Evolutionary conservation across 2,329 filamentous ascomycete genomes (phyloP), one percentile per base, ranked within the genome.

Genomic region (Cordyceps tenuipes): DNA sequence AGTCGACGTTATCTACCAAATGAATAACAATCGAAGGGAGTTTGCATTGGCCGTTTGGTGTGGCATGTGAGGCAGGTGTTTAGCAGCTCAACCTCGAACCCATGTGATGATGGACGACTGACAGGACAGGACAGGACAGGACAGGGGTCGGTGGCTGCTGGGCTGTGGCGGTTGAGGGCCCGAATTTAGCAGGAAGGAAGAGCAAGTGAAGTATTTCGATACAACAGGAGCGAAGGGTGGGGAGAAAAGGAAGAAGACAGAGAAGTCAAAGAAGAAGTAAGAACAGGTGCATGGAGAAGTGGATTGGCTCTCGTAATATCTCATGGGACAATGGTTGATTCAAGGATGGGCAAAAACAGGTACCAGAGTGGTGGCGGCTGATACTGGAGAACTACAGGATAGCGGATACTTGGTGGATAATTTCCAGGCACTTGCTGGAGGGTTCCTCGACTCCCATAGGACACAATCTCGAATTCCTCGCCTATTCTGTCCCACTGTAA

Each of bases 41-140:
- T 26, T 66, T 71, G 71, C 59, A 29, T 34, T 64, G 15, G n/a
- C 17, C 12, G 29, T 47, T 26, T 17, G 44, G 8, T 19, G 54
- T 58, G 44, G 57, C 59, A 63, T 61, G 61, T n/a, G 46, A 61
- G 21, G n/a, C 36, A 21, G 23, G 29, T 17, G 48, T 48, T 23
- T 34, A 36, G 21, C 19, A 29, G 41, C 41, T 15, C 34, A 36
- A 51, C 52, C 46, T 15, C 34, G 46, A 51, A 57, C 46, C 29
- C 47, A 61, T 61, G 59, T 61, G 47, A 52, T 57, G 29, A 29
- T 8, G 29, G 3, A 29, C 29, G 29, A n/a, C 21, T n/a, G n/a
- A n/a, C n/a, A n/a, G n/a, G n/a, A n/a, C n/a, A n/a, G n/a, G n/a
- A n/a, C n/a, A n/a, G n/a, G n/a, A n/a, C n/a, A n/a, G n/a, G n/a